These are phyloP conservation scores for Xylariales sp. DNA, from an alignment of 2,329 filamentous ascomycete species.

Conservation along the genomic window DNA sequence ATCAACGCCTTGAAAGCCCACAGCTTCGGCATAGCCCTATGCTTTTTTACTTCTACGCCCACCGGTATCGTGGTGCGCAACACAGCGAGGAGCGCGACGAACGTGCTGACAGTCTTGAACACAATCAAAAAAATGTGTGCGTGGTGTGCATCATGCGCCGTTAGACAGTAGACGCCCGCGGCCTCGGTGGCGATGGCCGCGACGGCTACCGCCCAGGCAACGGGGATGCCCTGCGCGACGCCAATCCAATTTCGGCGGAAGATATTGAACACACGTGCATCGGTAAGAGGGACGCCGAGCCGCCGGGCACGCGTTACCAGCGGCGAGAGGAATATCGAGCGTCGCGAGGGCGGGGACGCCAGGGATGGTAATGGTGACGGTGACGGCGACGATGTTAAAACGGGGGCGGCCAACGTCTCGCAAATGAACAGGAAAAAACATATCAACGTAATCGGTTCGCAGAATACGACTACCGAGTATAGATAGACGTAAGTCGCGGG, in stretches of 20 bases:
- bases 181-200: constrained; percentile 49
- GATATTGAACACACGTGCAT: constrained; percentile 29
- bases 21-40: constrained; percentile 45
- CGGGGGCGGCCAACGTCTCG: constrained; percentile 52
- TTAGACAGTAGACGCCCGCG: constrained; percentile 49
- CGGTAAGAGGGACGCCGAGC: constrained; percentile 12
- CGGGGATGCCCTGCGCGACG: constrained; percentile 56
- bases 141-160: constrained; percentile 44
- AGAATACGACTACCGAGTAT: constrained; percentile 53
- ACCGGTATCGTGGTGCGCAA: constrained; percentile 39
- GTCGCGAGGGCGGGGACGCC: constrained; percentile 32
- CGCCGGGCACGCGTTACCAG: constrained; percentile 45
- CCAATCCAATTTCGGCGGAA: constrained; percentile 50
- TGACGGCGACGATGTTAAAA: not conserved
- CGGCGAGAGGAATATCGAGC: constrained; percentile 53
- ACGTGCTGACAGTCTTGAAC: constrained; percentile 42
- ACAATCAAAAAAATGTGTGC: constrained; percentile 51
- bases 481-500: constrained; percentile 55
- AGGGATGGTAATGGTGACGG: not conserved
- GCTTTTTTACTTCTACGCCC: constrained; percentile 38
- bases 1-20: constrained; percentile 49
- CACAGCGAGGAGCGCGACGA: constrained; percentile 43
- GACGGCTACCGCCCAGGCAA: constrained; percentile 57
- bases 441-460: constrained; percentile 56
- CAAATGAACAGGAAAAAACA: constrained; percentile 59